Evolutionary conservation across 2,329 filamentous ascomycete species (phyloP).

Genomic region (Dryadomyces quercus-mongolicae): DNA sequence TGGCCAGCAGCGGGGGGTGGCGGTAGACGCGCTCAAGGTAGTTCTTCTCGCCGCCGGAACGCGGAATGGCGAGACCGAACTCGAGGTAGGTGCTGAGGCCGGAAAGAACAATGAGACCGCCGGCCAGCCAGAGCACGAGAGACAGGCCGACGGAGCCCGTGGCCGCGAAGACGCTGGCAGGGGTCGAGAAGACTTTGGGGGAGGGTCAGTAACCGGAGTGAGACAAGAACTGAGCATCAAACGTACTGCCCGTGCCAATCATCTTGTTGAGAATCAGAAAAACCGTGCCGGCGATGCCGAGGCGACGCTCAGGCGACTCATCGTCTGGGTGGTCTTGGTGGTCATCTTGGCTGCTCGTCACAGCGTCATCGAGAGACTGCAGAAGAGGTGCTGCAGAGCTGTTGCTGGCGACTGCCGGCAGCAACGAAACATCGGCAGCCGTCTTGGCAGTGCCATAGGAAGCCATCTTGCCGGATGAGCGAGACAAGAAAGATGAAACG

Average conservation of each 20-base stretch:
- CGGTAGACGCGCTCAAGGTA: constrained; percentile 40
- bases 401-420: no score
- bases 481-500: not conserved
- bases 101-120: constrained; percentile 28
- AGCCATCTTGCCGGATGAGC: not conserved
- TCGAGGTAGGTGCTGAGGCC: constrained; percentile 31
- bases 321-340: not conserved
- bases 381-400: not conserved
- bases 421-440: not conserved
- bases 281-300: constrained; percentile 22
- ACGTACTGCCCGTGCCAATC: constrained; percentile 22
- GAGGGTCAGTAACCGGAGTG: not conserved
- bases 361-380: no score
- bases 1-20: constrained; percentile 36
- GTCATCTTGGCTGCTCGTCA: no score
- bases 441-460: not conserved
- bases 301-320: constrained; percentile 14
- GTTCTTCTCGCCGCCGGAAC: constrained; percentile 36
- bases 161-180: constrained; percentile 39
- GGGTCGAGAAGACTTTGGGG: constrained; percentile 43
- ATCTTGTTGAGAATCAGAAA: constrained; percentile 26
- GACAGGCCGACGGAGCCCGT: constrained; percentile 41
- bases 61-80: constrained; percentile 29
- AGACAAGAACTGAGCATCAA: no score
- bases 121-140: constrained; percentile 41